A percentile compares a stretch with the other conserved stretches of the same genome.
Conservation (phyloP, 345 rosid species). For the Hirschfeldia incana region DNA sequence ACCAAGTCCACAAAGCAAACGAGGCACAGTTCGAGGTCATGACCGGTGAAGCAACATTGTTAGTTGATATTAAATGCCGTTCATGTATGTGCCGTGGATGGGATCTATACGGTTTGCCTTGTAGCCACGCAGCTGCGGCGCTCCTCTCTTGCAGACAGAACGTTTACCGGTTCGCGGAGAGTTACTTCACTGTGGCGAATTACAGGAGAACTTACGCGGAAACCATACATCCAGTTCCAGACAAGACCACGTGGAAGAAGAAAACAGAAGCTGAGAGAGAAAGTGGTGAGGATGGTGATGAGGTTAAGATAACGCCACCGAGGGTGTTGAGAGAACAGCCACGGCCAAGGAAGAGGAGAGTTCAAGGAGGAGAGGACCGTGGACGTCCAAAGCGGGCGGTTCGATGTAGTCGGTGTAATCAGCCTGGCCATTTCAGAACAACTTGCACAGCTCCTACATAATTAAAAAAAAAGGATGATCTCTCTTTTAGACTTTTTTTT, state of each 20-base stretch:
- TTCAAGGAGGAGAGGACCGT: conserved; percentile 80
- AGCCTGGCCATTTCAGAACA: conserved; percentile 96
- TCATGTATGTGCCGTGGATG: conserved; percentile 86
- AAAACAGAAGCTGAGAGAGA: conserved; percentile 58
- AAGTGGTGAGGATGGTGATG: conserved; percentile 42
- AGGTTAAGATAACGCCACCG: conserved; percentile 68
- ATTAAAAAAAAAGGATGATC: conserved; percentile 27
- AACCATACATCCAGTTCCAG: conserved; percentile 93
- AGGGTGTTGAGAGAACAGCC: conserved; percentile 74
- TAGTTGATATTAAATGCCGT: conserved; percentile 72
- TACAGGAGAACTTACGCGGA: conserved; percentile 83
- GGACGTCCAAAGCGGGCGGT: conserved; percentile 85
- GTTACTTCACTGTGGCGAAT: conserved; percentile 90
- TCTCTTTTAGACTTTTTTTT: conserved; percentile 13
- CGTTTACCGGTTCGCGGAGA: conserved; percentile 79
- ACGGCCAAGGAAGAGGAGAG: conserved; percentile 87
- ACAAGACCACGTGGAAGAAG: conserved; percentile 79
- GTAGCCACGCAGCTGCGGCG: conserved; percentile 95
- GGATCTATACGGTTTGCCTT: conserved; percentile 92
- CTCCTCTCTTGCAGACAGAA: conserved; percentile 92
- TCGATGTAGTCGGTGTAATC: conserved; percentile 95
- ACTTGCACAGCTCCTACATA: conserved; percentile 91
- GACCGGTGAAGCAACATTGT: conserved; percentile 57
- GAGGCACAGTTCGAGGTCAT: conserved; percentile 75
- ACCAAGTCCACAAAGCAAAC: conserved; percentile 69